Percentiles rank a stretch among this genome's conserved stretches.
Conservation (phyloP, 2,329 filamentous ascomycete genomes). For the Colletotrichum ledebouriae region DNA sequence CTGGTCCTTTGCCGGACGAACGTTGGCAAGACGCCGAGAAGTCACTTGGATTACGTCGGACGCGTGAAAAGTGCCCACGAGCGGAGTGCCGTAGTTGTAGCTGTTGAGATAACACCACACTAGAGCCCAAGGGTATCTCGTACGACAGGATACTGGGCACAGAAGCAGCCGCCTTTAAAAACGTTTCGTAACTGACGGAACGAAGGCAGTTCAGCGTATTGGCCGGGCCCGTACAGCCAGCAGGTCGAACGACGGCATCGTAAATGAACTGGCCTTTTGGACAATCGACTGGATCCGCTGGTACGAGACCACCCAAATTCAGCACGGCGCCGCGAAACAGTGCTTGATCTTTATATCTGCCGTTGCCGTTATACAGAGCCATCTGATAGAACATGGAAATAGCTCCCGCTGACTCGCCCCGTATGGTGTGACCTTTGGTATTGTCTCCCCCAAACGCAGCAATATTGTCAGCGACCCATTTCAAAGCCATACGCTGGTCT, state of each 20-base stretch:
- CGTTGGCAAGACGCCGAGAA: conserved; percentile 74
- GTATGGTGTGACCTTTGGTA: conserved; percentile 80
- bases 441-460: conserved; percentile 83
- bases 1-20: conserved; percentile 72
- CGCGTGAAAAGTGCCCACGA: conserved; percentile 83
- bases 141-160: conserved; percentile 78
- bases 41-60: conserved; percentile 75
- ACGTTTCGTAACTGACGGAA: conserved; percentile 66
- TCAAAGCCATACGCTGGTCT: conserved; percentile 78
- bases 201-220: conserved; percentile 78
- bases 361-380: conserved; percentile 78
- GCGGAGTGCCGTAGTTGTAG: conserved; percentile 78
- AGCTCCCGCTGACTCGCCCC: conserved; percentile 79
- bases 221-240: conserved; percentile 69
- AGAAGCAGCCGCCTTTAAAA: conserved; percentile 76
- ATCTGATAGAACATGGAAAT: conserved; percentile 85
- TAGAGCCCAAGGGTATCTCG: too few relatives aligned
- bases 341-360: conserved; percentile 79
- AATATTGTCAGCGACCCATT: conserved; percentile 85
- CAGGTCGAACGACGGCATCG: conserved; percentile 69
- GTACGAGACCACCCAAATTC: conserved; percentile 76
- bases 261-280: conserved; percentile 76
- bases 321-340: conserved; percentile 85
- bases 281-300: conserved; percentile 74
- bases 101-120: conserved; percentile 75